Evolutionary conservation across 306 rosid species (phyloP).

Genomic region (Lablab purpureus): DNA sequence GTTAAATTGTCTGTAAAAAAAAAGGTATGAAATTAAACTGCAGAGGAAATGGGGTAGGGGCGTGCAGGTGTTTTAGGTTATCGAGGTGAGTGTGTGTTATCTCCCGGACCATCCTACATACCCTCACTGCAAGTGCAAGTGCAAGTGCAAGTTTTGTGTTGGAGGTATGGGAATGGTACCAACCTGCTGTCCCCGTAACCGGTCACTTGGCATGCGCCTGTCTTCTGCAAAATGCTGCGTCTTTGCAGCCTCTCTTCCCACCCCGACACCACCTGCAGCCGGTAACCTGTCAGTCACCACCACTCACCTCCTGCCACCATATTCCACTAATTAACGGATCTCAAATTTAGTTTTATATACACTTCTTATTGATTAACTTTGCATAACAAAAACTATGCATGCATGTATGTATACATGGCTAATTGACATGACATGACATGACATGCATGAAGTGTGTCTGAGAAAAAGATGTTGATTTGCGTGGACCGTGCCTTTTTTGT

Average conservation of each 20-base stretch:
- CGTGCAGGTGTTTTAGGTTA: slow-evolving; percentile 57
- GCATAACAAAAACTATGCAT: too few species aligned
- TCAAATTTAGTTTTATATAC: too few species aligned
- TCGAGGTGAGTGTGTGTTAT: slow-evolving; percentile 84
- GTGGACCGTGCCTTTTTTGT: neutral
- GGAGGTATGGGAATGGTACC: neutral
- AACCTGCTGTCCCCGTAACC: slow-evolving; percentile 67
- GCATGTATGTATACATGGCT: too few species aligned
- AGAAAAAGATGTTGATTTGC: neutral
- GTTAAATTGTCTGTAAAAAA: too few species aligned
- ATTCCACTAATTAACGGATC: too few species aligned
- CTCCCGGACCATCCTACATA: slow-evolving; percentile 67
- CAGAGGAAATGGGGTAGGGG: slow-evolving; percentile 18
- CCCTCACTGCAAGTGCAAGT: neutral
- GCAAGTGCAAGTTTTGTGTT: too few species aligned
- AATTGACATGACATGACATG: neutral
- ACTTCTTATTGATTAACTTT: too few species aligned
- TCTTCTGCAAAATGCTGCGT: slow-evolving; percentile 58
- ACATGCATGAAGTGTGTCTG: neutral
- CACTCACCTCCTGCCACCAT: neutral
- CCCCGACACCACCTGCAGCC: slow-evolving; percentile 82
- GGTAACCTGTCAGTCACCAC: slow-evolving; percentile 75
- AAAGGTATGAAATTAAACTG: too few species aligned
- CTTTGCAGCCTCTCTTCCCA: slow-evolving; percentile 52
- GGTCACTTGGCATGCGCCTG: slow-evolving; percentile 59